These are phyloP conservation scores for Coffea eugenioides DNA, from an alignment of 257 asterid species.

Conservation along the genomic window DNA sequence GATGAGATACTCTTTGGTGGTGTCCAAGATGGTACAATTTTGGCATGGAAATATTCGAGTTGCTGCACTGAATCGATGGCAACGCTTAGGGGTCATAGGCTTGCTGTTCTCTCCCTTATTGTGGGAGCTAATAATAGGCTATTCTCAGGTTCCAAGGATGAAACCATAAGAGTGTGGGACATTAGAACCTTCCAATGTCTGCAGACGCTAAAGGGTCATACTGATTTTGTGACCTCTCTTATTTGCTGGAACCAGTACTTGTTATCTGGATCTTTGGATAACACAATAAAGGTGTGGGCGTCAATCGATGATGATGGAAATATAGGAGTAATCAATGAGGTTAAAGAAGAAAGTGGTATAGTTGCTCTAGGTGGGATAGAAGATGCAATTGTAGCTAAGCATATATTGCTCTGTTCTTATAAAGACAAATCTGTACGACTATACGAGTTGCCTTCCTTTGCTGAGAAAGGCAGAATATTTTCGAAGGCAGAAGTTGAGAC, in stretches of 20 bases:
- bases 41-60: slow-evolving; percentile 44
- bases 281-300: slow-evolving; percentile 48
- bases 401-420: slow-evolving; percentile 44
- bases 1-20: slow-evolving; percentile 57
- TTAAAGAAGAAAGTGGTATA: slow-evolving; percentile 35
- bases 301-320: slow-evolving; percentile 33
- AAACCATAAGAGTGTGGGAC: slow-evolving; percentile 59
- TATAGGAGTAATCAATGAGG: slow-evolving; percentile 36
- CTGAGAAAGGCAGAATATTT: slow-evolving; percentile 56
- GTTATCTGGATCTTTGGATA: slow-evolving; percentile 63
- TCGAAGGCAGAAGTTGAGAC: slow-evolving; percentile 24
- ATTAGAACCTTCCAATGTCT: slow-evolving; percentile 49
- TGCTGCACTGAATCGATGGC: slow-evolving; percentile 30
- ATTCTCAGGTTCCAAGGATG: slow-evolving; percentile 55
- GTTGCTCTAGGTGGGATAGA: slow-evolving; percentile 38
- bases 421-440: slow-evolving; percentile 41
- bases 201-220: slow-evolving; percentile 50
- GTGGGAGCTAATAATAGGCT: slow-evolving; percentile 43
- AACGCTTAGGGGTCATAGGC: slow-evolving; percentile 39
- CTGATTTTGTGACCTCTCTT: slow-evolving; percentile 43
- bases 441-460: slow-evolving; percentile 50
- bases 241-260: slow-evolving; percentile 52
- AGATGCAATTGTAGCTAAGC: slow-evolving; percentile 33
- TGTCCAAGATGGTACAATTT: slow-evolving; percentile 44
- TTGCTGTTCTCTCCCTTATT: slow-evolving; percentile 43